Conservation (phyloP, 1,284 basidiomycete genomes). For the Moesziomyces aphidis region DNA sequence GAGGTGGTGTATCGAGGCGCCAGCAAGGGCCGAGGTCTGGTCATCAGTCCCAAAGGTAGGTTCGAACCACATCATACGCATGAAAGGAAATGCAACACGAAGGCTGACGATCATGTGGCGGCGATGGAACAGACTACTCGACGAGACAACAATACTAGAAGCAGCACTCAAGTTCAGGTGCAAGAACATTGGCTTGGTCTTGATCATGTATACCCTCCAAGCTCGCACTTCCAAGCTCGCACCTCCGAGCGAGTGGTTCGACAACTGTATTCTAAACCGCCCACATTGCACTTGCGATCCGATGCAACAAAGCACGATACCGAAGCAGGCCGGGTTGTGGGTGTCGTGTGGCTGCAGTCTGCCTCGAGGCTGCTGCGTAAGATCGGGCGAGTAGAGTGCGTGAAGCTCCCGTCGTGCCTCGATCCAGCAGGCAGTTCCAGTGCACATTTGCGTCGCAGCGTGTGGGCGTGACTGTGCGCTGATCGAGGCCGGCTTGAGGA, state of each 20-base stretch:
- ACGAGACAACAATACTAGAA: constrained; percentile 57
- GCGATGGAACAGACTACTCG: constrained; percentile 50
- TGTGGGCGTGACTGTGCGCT: too few relatives aligned
- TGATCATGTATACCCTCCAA: background rate
- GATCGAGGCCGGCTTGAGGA: too few relatives aligned
- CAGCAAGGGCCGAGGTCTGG: constrained; percentile 96
- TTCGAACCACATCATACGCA: background rate
- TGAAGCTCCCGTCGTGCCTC: too few relatives aligned
- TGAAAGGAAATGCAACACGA: background rate
- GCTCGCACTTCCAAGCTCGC: background rate
- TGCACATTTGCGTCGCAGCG: too few relatives aligned
- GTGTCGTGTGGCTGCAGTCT: too few relatives aligned
- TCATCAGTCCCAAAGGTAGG: constrained; percentile 92
- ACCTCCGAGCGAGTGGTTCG: background rate
- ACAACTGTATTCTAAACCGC: too few relatives aligned
- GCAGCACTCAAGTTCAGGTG: background rate
- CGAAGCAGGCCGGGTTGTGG: too few relatives aligned
- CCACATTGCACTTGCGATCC: too few relatives aligned
- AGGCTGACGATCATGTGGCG: background rate
- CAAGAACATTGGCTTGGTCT: background rate
- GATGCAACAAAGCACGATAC: too few relatives aligned
- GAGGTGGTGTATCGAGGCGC: constrained; percentile 98
- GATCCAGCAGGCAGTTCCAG: too few relatives aligned
- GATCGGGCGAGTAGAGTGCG: too few relatives aligned
- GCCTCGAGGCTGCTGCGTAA: too few relatives aligned